Evolutionary conservation across 2,329 filamentous ascomycete genomes (phyloP), one percentile per base, ranked within the genome.

Genomic region (Aschersonia sp.): DNA sequence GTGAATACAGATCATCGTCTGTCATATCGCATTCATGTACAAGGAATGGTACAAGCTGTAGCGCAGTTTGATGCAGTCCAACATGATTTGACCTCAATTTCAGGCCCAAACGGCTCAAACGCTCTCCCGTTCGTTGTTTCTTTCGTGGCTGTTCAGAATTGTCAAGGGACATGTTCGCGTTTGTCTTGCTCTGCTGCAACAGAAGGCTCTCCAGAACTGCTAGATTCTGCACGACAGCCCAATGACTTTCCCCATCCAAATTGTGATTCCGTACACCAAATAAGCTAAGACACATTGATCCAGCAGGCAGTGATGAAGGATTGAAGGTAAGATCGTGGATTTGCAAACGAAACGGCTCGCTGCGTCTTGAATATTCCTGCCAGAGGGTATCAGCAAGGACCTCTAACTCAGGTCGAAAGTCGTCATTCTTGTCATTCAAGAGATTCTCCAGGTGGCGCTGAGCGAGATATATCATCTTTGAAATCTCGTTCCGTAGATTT

Each of bases 331-430:
- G 60, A 55, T 95, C 85, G 50, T 86, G 79, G n/a, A 94, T 66
- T 52, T 87, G 83, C 9, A 97, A 70, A 39, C 82, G 77, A 44
- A 85, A 81, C 49, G 79, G 78, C 44, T 84, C 79, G 37, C 79
- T 71, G 50, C 87, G 76, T 52, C 72, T 81, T 4, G 77, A 72
- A 62, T 97, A 97, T 56, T 95, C 90, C 7, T 67, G 67, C 68
- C 82, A 83, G n/a, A 98, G 65, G 4, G 74, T 70, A 43, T 88
- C 81, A 35, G 81, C 60, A 2, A 95, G 63, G n/a, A 76, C 74
- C 52, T 83, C 77, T 5, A 94, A 47, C 53, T 73, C 62, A 43
- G 57, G 68, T 31, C 63, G 60, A 48, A 71, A 62, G 48, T 57
- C 62, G 53, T 66, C 63, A 2, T 63, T 59, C 6, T 64, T 59